Percentiles rank a stretch among this genome's conserved stretches.
phyloP scores from a whole-genome alignment of 1,284 basidiomycete species.

The Ganoderma sinense region DNA sequence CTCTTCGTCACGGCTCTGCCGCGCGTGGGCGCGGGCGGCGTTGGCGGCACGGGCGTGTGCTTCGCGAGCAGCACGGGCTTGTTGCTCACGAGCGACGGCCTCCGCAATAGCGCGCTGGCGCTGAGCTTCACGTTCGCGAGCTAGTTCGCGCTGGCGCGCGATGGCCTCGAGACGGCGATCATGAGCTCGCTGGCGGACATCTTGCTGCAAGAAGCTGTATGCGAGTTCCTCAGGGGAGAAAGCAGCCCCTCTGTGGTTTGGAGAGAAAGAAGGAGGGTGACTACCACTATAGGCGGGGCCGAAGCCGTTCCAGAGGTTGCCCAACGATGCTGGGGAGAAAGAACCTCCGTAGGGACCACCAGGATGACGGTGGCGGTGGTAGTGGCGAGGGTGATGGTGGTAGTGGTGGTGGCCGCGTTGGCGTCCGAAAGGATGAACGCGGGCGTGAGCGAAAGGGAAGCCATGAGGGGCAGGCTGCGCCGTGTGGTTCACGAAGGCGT shows the following conservation, averaged over 20 bases:
- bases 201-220: conserved; percentile 20
- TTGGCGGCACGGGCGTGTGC: no score
- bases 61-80: conserved; percentile 7
- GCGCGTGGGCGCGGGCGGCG: conserved; percentile 5
- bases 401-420: conserved; percentile 15
- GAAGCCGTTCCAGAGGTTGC: background rate
- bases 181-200: conserved; percentile 17
- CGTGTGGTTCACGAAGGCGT: conserved; percentile 24
- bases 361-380: conserved; percentile 7
- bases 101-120: conserved; percentile 23
- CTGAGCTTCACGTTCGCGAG: conserved; percentile 27
- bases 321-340: background rate
- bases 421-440: conserved; percentile 22
- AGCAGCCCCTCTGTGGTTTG: background rate
- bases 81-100: conserved; percentile 19
- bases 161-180: background rate
- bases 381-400: conserved; percentile 1
- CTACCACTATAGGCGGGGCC: background rate
- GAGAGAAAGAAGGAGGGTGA: background rate
- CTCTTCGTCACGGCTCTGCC: conserved; percentile 14
- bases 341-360: background rate
- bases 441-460: conserved; percentile 29
- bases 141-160: conserved; percentile 10
- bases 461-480: conserved; percentile 26
- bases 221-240: conserved; percentile 11